Conservation (phyloP, 164 flowering plant genomes). For the Vitis amurensis region DNA sequence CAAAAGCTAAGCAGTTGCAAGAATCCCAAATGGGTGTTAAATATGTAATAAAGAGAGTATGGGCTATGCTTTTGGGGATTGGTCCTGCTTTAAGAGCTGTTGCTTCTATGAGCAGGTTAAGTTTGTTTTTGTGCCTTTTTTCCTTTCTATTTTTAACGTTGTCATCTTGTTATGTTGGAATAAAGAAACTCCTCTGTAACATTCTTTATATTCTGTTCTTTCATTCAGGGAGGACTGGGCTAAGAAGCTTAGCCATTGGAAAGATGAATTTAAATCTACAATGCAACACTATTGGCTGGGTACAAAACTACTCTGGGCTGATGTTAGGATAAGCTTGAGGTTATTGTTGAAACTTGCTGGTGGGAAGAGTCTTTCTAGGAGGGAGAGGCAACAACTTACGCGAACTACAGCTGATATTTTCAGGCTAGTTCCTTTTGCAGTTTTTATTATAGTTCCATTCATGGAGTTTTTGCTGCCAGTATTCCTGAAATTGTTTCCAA, state of each 20-base stretch:
- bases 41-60: slow-evolving; percentile 27
- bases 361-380: slow-evolving; percentile 89
- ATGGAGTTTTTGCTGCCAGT: slow-evolving; percentile 96
- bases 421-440: slow-evolving; percentile 91
- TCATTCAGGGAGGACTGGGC: slow-evolving; percentile 36
- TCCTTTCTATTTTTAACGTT: not conserved
- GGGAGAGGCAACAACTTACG: slow-evolving; percentile 91
- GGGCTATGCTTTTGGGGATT: slow-evolving; percentile 57
- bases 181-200: not conserved
- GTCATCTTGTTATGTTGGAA: not conserved
- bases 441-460: slow-evolving; percentile 87
- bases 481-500: slow-evolving; percentile 87
- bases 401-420: slow-evolving; percentile 94
- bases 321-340: slow-evolving; percentile 75
- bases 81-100: slow-evolving; percentile 70
- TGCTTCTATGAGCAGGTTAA: slow-evolving; percentile 78
- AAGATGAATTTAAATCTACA: slow-evolving; percentile 65
- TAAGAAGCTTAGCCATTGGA: slow-evolving; percentile 31
- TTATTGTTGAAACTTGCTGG: slow-evolving; percentile 71
- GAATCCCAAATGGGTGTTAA: slow-evolving; percentile 25
- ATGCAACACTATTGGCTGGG: slow-evolving; percentile 95
- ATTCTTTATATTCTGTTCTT: not conserved
- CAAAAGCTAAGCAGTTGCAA: slow-evolving; percentile 30
- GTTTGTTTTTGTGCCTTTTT: not conserved
- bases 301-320: slow-evolving; percentile 76